A percentile compares a stretch with the other conserved stretches of the same genome.
Evolutionary conservation across 208 protist species (phyloP).

Genomic region (Leishmania turanica): DNA sequence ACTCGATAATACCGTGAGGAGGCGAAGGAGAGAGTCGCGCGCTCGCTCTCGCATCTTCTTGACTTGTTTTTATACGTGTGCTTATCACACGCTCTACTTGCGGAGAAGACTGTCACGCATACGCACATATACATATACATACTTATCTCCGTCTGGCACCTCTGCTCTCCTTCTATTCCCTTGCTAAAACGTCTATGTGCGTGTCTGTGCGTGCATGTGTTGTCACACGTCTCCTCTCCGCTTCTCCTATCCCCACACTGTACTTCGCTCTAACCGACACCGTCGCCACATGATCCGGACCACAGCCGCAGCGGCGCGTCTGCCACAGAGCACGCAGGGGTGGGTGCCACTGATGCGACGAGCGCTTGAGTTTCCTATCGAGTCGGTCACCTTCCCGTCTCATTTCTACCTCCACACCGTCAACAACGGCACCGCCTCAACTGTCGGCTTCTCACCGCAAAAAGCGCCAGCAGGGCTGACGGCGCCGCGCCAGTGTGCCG

Average conservation of each 20-base stretch:
- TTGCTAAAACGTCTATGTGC: neutral
- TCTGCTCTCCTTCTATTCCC: neutral
- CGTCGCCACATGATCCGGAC: neutral
- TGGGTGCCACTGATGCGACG: conserved; percentile 52
- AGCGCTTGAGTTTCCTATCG: conserved; percentile 45
- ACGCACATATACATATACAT: neutral
- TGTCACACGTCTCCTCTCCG: neutral
- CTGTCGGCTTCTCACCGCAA: conserved; percentile 41
- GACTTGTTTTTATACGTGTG: neutral
- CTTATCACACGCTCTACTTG: neutral
- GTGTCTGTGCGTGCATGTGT: neutral
- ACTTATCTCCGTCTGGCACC: neutral
- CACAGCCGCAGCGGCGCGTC: conserved; percentile 18
- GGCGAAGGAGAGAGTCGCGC: no score
- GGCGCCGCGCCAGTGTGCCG: conserved; percentile 36
- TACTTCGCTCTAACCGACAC: neutral
- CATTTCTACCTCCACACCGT: conserved; percentile 67
- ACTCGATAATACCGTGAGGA: neutral
- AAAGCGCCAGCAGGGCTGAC: conserved; percentile 16
- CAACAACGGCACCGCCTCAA: conserved; percentile 10
- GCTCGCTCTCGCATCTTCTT: neutral
- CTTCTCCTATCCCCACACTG: neutral
- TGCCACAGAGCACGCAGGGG: conserved; percentile 56
- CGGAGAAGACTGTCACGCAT: neutral
- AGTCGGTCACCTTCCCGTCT: conserved; percentile 48